A percentile compares a stretch with the other conserved stretches of the same genome.
Conservation (phyloP, 495 filamentous ascomycete genomes). For the Chaetomium cochliodes region DNA sequence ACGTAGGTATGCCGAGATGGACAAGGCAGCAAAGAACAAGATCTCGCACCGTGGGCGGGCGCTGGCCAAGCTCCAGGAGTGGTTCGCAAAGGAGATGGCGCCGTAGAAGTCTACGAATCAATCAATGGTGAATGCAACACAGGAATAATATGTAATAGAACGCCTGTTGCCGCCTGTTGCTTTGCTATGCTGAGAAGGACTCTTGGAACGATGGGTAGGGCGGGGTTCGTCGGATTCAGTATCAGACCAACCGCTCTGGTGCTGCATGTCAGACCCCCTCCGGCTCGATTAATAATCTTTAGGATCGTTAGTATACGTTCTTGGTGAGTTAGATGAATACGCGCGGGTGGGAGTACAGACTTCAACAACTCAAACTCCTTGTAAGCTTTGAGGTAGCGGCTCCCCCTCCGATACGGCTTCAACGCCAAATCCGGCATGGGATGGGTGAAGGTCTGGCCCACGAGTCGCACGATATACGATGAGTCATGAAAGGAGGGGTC, state of each 20-base stretch:
- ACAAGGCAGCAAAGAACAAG: constrained; percentile 83
- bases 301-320: not conserved
- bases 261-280: not conserved
- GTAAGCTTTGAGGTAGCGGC: constrained; percentile 65
- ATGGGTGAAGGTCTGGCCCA: constrained; percentile 47
- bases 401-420: constrained; percentile 68
- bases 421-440: constrained; percentile 56
- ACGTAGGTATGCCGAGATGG: constrained; percentile 85
- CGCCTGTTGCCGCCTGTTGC: not conserved
- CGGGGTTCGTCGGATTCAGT: not conserved
- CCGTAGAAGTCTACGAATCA: constrained; percentile 11
- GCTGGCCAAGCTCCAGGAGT: constrained; percentile 76
- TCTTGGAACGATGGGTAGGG: not conserved
- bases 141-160: not conserved
- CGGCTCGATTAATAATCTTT: not conserved
- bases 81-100: constrained; percentile 61
- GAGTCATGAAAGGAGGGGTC: constrained; percentile 83
- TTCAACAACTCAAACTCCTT: constrained; percentile 74
- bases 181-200: not conserved
- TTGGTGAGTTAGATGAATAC: not conserved
- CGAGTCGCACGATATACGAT: constrained; percentile 56
- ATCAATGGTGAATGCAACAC: constrained; percentile 3
- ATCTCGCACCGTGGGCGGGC: constrained; percentile 89
- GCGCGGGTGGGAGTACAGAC: constrained; percentile 47
- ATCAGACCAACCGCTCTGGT: not conserved